Evolutionary conservation across 352 stramenopile species (phyloP).

Genomic region (Phytopythium montanum): DNA sequence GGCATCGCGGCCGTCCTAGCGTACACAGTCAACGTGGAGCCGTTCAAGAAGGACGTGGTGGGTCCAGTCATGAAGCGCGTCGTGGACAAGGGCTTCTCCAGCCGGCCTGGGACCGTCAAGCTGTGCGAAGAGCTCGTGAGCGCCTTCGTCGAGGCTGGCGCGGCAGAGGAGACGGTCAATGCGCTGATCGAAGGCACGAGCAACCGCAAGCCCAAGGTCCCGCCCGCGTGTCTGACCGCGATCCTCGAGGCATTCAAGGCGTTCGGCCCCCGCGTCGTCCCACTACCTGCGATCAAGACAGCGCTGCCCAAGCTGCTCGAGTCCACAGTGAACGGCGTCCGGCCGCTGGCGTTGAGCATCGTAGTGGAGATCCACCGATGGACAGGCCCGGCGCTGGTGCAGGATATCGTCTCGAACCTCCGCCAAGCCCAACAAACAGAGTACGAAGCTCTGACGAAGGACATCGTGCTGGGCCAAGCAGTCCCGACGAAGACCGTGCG

Average conservation of each 20-base stretch:
- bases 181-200: conserved; percentile 80
- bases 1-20: conserved; percentile 69
- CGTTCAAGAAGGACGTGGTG: conserved; percentile 72
- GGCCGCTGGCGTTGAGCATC: conserved; percentile 73
- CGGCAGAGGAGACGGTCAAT: conserved; percentile 66
- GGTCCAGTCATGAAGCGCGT: conserved; percentile 66
- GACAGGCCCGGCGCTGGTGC: conserved; percentile 66
- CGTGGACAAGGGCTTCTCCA: conserved; percentile 82
- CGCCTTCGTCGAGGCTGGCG: conserved; percentile 70
- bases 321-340: conserved; percentile 78
- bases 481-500: conserved; percentile 66
- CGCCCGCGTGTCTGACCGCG: conserved; percentile 60
- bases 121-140: conserved; percentile 74
- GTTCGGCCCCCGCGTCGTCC: conserved; percentile 74
- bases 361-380: conserved; percentile 81
- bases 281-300: conserved; percentile 64
- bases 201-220: conserved; percentile 87
- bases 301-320: conserved; percentile 70
- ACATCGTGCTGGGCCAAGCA: conserved; percentile 62
- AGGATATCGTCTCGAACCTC: conserved; percentile 78
- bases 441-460: conserved; percentile 74
- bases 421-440: conserved; percentile 82
- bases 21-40: conserved; percentile 59
- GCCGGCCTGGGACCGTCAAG: conserved; percentile 71
- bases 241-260: conserved; percentile 72